Base-by-base conservation (phyloP, 345 rosid genomes). In the Eucalyptus pauciflora region DNA sequence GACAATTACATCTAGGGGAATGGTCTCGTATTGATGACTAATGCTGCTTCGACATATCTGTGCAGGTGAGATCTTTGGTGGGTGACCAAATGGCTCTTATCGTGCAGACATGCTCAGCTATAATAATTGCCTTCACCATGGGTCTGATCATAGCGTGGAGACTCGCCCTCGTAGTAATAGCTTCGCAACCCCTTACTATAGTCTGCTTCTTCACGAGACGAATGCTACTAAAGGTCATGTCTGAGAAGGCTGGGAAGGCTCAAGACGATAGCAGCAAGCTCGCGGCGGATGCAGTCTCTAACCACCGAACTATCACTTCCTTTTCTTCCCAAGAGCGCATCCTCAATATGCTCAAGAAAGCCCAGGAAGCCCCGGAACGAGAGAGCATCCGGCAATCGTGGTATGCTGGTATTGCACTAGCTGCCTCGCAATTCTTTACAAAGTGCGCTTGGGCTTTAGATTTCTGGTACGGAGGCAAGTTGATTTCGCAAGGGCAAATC, bases 391-490 rank as follows among this genome's bases (percentile, higher is more conserved):
- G 93, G 13, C 98, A 96, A 46, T 95, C 97, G 0, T 93, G 95
- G 94, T 92, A 87, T 16, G 96, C 96, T 1, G 98, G 97, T 45
- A 51, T 92, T 3, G 96, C 94, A 16, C 95, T 95, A 3, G 96
- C 94, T 11, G 90, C 90, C n/a, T 91, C 96, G 6, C 95, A 91
- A 11, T 80, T 93, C 86, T 90, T 96, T 8, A 90, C 92, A 1
- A 13, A 93, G 1, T 93, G 94, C 89, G 92, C 89, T 43, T 90
- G 94, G 96, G 97, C 98, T 17, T 67, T 95, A 16, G 94, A 93
- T 62, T 95, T 94, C 43, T 96, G 97, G 97, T 95, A 94, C 4
- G 96, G 97, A 46, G 97, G 97, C n/a, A 94, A 89, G 89, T 92
- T 95, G 86, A 89, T 96, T 6, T 69, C 94, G 7, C 89, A 87